Conservation (phyloP, 257 asterid genomes). For the Plantago major region DNA sequence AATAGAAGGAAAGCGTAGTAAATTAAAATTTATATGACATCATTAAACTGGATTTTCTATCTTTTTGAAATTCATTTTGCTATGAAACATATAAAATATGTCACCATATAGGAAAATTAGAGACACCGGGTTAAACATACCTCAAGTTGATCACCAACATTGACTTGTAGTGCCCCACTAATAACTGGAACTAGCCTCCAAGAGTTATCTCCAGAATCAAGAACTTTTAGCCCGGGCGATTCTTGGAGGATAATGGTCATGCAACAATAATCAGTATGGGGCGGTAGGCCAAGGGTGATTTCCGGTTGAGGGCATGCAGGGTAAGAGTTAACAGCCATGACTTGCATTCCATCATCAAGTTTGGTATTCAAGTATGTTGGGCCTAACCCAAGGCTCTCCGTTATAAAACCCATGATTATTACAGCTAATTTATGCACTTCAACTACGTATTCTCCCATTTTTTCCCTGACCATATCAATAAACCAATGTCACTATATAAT, state of each 20-base stretch:
- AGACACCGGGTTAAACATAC: neutral
- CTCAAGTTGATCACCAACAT: conserved; percentile 50
- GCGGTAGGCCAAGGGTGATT: conserved; percentile 43
- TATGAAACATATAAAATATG: too few species aligned
- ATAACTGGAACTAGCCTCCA: conserved; percentile 34
- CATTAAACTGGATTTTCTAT: too few species aligned
- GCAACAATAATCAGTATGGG: conserved; percentile 47
- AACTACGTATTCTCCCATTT: conserved; percentile 39
- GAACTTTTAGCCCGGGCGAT: conserved; percentile 32
- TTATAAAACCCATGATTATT: conserved; percentile 27
- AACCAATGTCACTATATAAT: neutral
- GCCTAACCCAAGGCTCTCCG: conserved; percentile 45
- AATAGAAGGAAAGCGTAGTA: too few species aligned
- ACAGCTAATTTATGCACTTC: conserved; percentile 29
- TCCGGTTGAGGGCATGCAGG: conserved; percentile 41
- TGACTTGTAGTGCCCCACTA: conserved; percentile 29
- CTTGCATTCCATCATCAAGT: conserved; percentile 39
- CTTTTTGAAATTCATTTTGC: too few species aligned
- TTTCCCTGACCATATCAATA: conserved; percentile 26
- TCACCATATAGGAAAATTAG: neutral
- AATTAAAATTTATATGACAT: too few species aligned
- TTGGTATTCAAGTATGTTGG: conserved; percentile 24
- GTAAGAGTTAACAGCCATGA: conserved; percentile 38
- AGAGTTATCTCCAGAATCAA: conserved; percentile 3
- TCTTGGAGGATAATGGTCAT: conserved; percentile 36